Evolutionary conservation across 1,139 yeast genomes (phyloP).

Genomic region (Candida sanyaensis): DNA sequence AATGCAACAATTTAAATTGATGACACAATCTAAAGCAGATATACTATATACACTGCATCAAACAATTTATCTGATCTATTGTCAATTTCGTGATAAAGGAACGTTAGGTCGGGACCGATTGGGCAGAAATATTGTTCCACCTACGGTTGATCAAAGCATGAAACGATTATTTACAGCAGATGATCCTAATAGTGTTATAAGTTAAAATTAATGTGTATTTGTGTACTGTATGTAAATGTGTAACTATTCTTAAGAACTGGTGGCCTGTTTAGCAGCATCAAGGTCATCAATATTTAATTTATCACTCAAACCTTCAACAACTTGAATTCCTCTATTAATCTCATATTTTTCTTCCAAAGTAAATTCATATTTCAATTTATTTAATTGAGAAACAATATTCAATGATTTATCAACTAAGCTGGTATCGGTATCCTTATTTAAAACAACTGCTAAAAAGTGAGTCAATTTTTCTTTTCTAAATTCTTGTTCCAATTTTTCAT

Average conservation of each 20-base stretch:
- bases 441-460: slow-evolving; percentile 35
- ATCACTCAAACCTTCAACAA: slow-evolving; percentile 47
- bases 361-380: slow-evolving; percentile 48
- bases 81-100: slow-evolving; percentile 23
- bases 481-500: slow-evolving; percentile 35
- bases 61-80: slow-evolving; percentile 37
- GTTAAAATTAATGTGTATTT: neutral
- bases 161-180: slow-evolving; percentile 46
- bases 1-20: slow-evolving; percentile 54
- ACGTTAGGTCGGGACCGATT: slow-evolving; percentile 34
- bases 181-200: slow-evolving; percentile 49
- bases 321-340: slow-evolving; percentile 41
- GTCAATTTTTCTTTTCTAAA: slow-evolving; percentile 46
- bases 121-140: slow-evolving; percentile 30
- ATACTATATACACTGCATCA: slow-evolving; percentile 36
- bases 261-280: slow-evolving; percentile 48
- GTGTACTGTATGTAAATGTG: neutral
- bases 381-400: slow-evolving; percentile 52
- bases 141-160: slow-evolving; percentile 44
- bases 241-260: slow-evolving; percentile 6
- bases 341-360: slow-evolving; percentile 44
- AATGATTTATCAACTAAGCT: slow-evolving; percentile 64
- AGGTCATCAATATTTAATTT: slow-evolving; percentile 56
- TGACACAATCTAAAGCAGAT: slow-evolving; percentile 51
- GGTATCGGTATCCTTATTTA: slow-evolving; percentile 42